These are phyloP conservation scores for Hydrangea macrophylla DNA, from an alignment of 148 eudicot species.

Conservation along the genomic window DNA sequence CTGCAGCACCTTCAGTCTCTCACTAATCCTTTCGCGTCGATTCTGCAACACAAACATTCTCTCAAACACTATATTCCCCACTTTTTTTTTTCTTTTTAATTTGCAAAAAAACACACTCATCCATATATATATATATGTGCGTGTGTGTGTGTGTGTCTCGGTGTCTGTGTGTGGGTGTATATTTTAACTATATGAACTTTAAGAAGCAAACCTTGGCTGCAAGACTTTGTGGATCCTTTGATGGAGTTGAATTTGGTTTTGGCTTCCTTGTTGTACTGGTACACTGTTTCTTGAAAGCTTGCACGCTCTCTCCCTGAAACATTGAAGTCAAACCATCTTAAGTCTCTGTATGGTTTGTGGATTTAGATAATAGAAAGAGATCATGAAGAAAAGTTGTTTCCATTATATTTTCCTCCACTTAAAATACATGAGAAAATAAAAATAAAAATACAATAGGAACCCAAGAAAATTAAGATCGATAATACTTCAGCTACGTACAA, in stretches of 20 bases:
- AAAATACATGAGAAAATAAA: too few relatives aligned
- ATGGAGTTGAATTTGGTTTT: conserved; percentile 46
- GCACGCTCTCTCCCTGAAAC: conserved; percentile 60
- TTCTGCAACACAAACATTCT: conserved; percentile 44
- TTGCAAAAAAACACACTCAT: conserved; percentile 8
- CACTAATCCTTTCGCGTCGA: conserved; percentile 92
- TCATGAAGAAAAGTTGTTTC: too few relatives aligned
- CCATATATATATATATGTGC: too few relatives aligned
- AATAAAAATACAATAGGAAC: too few relatives aligned
- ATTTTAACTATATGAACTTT: background rate
- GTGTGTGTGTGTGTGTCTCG: too few relatives aligned
- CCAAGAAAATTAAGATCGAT: too few relatives aligned
- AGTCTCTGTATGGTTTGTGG: too few relatives aligned
- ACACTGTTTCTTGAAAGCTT: conserved; percentile 78
- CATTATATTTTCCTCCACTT: too few relatives aligned
- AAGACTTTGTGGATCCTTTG: conserved; percentile 93
- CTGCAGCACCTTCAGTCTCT: conserved; percentile 80
- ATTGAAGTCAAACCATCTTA: background rate
- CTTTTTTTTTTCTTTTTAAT: conserved; percentile 9
- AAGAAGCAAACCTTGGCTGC: conserved; percentile 85
- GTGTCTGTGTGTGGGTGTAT: too few relatives aligned
- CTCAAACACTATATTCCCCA: conserved; percentile 4
- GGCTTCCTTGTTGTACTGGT: conserved; percentile 44
- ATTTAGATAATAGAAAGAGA: too few relatives aligned
- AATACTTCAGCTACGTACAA: too few relatives aligned